These are phyloP conservation scores for Penicillium diatomitis DNA, from an alignment of 495 filamentous ascomycete genomes.

Conservation along the genomic window DNA sequence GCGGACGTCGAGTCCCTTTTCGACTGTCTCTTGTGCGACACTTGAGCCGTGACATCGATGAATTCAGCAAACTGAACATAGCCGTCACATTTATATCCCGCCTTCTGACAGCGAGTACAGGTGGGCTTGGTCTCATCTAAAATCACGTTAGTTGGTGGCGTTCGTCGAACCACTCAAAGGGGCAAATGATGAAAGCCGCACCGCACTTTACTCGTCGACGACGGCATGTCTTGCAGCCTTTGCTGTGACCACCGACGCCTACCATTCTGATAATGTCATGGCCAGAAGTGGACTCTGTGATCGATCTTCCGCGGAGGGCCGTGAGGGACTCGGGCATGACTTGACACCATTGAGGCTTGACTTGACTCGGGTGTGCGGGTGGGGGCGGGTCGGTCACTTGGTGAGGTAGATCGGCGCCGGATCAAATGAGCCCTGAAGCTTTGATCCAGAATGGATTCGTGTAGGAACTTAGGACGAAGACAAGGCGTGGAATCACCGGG, in stretches of 20 bases:
- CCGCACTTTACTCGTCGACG: slow-evolving; percentile 19
- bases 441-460: no score
- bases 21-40: background rate
- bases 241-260: slow-evolving; percentile 9
- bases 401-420: no score
- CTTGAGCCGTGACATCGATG: slow-evolving; percentile 1
- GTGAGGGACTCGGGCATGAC: no score
- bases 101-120: slow-evolving; percentile 16
- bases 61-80: slow-evolving; percentile 12
- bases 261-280: slow-evolving; percentile 3
- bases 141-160: background rate
- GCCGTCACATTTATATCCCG: slow-evolving; percentile 11
- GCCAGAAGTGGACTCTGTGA: no score
- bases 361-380: no score
- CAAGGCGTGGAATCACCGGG: no score
- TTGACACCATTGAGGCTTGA: no score
- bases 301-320: no score
- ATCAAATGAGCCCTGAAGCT: no score
- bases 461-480: no score
- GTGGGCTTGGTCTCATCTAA: slow-evolving; percentile 16
- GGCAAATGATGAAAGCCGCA: background rate
- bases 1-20: background rate
- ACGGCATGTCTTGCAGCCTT: slow-evolving; percentile 19
- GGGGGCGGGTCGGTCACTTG: no score
- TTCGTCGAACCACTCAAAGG: background rate